Base-by-base conservation (phyloP, 2,329 filamentous ascomycete genomes). In the Cryphonectria parasitica region DNA sequence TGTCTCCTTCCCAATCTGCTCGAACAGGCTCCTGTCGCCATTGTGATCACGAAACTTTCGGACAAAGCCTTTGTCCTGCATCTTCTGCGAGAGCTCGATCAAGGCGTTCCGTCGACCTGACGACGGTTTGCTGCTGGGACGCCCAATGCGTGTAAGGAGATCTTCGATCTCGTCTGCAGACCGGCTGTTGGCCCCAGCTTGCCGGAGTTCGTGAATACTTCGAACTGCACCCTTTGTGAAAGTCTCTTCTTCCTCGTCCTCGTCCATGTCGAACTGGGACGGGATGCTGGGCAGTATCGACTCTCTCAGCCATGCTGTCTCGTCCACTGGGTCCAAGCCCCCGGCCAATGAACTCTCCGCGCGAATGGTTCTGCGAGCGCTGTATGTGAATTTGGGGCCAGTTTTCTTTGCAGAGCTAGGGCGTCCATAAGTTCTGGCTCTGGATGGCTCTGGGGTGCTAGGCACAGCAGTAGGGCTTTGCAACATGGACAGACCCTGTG, bases 11-110 rank as follows among this genome's bases (percentile, higher is more conserved):
- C 84, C 85, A 13, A 92, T 83, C 58, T 88, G 86, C 61, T 87
- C 84, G 67, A 94, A 87, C 22, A 98, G 83, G 41, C 87, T 87
- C 68, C 89, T 86, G 72, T 93, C 92, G 69, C 92, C 88, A 8
- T 89, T 89, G 74, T 93, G 90, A 72, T 94, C 90, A 28, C 92
- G 86, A 75, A 97, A 94, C 72, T 92, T 90, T 25, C 85, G 84
- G 39, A 88, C 83, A 75, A 92, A 94, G 0, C 83, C 83, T 75
- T 90, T 89, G 65, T 90, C 83, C 64, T 86, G 85, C 58, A 91
- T 82, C 75, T 88, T 89, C 61, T 85, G 83, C 1, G 86, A 86
- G 58, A 91, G 78, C 73, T 91, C 89, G 5, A 91, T 79, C 58
- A 91, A 79, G 1, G 88, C 88, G 67, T 86, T 85, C 67, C 89